These are phyloP conservation scores for Populus hybrid DNA, from an alignment of 441 rosid genomes.

Conservation along the genomic window DNA sequence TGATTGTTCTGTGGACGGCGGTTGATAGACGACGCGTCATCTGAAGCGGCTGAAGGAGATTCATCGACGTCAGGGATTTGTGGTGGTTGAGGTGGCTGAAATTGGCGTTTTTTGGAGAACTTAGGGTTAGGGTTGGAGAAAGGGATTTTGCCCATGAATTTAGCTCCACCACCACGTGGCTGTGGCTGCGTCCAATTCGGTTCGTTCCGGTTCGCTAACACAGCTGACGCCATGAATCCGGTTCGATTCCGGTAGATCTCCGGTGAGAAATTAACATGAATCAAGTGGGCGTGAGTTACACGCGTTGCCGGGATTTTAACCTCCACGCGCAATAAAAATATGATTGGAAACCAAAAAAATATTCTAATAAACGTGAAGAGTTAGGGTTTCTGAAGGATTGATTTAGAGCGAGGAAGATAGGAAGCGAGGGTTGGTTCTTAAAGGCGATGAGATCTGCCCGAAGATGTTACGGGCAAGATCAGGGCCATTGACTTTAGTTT, in stretches of 20 bases:
- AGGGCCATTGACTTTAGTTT: slow-evolving; percentile 24
- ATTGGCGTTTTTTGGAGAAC: slow-evolving; percentile 38
- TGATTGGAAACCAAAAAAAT: background rate
- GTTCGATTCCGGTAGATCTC: slow-evolving; percentile 21
- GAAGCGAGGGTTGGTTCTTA: slow-evolving; percentile 42
- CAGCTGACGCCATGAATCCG: slow-evolving; percentile 67
- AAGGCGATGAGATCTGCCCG: slow-evolving; percentile 72
- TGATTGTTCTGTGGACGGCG: slow-evolving; percentile 19
- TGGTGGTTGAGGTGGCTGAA: slow-evolving; percentile 26
- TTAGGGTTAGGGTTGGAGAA: slow-evolving; percentile 46
- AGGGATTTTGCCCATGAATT: slow-evolving; percentile 53
- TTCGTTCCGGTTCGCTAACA: slow-evolving; percentile 59
- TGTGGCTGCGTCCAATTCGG: slow-evolving; percentile 50
- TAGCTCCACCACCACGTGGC: slow-evolving; percentile 38
- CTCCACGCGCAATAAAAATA: background rate
- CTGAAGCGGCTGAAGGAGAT: slow-evolving; percentile 47
- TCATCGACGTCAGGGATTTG: slow-evolving; percentile 37
- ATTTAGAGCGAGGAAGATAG: slow-evolving; percentile 40
- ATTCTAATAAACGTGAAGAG: background rate
- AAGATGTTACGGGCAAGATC: slow-evolving; percentile 30
- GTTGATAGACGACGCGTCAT: slow-evolving; percentile 55
- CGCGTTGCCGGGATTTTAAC: slow-evolving; percentile 16
- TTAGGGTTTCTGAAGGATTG: slow-evolving; percentile 30
- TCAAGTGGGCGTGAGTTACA: slow-evolving; percentile 6
- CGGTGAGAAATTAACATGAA: slow-evolving; percentile 31